Base-by-base conservation (phyloP, 1,284 basidiomycete genomes). In the Vanrija sp. region DNA sequence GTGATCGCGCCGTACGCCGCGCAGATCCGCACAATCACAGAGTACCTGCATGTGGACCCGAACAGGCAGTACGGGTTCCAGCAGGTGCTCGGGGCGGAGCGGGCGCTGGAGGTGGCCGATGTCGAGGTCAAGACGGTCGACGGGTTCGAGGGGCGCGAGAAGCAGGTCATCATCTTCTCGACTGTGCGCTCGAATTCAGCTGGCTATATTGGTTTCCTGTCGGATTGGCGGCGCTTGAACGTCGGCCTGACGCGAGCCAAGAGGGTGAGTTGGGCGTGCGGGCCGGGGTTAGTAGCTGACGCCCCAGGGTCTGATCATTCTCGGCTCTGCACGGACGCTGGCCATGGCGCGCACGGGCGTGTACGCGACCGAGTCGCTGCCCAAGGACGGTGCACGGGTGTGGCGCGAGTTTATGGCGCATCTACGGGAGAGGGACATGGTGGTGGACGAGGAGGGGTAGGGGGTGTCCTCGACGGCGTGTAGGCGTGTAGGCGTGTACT, bases 91-190 rank as follows among this genome's bases (percentile, higher is more conserved):
- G 88, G 87, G 15, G 70, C 79, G 7, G 79, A 81, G 45, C 82
- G 88, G 38, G 83, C 80, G n/a, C 75, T 80, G 69, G 83, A 90
- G 60, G 69, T 88, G 4, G 67, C 72, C 1, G 71, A 82, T 45
- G 81, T 94, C 48, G 90, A 93, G 69, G 81, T 93, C 64, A 88
- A 86, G 73, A 93, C 90, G 0, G 89, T 94, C 9, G 90, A 94
- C 67, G 93, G 91, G 15, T 97, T 95, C 71, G 89, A 97, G 72
- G 92, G 92, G 1, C 82, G 91, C 45, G 90, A 97, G 77, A 96
- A 96, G 78, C 84, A 88, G 14, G 85, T 93, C 24, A 89, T 96
- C 63, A 80, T 96, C 47, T 93, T 96, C 69, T 90, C 87, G 41
- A 93, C 91, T 0, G 89, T 93, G 43, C 82, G 93, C 47, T 87